A percentile compares a stretch with the other conserved stretches of the same genome.
phyloP scores from a whole-genome alignment of 2,329 filamentous ascomycete genomes.

The Dendrostoma leiphaemia region DNA sequence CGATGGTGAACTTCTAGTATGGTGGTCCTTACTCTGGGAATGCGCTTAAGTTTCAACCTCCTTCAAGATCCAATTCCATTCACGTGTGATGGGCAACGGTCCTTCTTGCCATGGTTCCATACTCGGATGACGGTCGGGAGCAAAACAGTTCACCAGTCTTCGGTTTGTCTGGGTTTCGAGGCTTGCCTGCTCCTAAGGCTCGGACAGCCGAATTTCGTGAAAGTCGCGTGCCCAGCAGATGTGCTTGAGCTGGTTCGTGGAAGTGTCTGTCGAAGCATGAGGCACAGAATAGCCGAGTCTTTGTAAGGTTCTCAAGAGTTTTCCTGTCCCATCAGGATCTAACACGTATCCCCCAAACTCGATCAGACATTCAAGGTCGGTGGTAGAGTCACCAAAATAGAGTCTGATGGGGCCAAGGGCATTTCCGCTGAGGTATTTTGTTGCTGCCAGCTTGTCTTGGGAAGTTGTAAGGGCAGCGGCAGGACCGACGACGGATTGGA shows the following conservation, averaged over 20 bases:
- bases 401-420: slow-evolving; percentile 28
- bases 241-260: slow-evolving; percentile 15
- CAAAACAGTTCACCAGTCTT: too few species aligned
- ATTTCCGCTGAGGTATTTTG: slow-evolving; percentile 25
- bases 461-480: slow-evolving; percentile 20
- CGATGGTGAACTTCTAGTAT: too few species aligned
- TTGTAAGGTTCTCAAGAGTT: slow-evolving; percentile 34
- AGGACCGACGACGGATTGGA: slow-evolving; percentile 24
- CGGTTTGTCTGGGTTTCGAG: too few species aligned
- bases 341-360: slow-evolving; percentile 45
- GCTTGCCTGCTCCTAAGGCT: too few species aligned
- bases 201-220: slow-evolving; percentile 34
- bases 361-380: slow-evolving; percentile 54
- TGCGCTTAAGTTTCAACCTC: too few species aligned
- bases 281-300: slow-evolving; percentile 37
- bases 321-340: slow-evolving; percentile 32
- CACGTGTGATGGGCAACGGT: too few species aligned
- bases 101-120: too few species aligned
- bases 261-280: slow-evolving; percentile 38
- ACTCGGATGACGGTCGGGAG: too few species aligned
- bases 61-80: too few species aligned
- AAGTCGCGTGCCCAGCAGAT: slow-evolving; percentile 45
- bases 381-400: slow-evolving; percentile 59
- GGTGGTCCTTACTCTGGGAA: too few species aligned
- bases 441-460: slow-evolving; percentile 43